Base-by-base conservation (phyloP, 1,284 basidiomycete genomes). In the Ceratobasidium sp. region DNA sequence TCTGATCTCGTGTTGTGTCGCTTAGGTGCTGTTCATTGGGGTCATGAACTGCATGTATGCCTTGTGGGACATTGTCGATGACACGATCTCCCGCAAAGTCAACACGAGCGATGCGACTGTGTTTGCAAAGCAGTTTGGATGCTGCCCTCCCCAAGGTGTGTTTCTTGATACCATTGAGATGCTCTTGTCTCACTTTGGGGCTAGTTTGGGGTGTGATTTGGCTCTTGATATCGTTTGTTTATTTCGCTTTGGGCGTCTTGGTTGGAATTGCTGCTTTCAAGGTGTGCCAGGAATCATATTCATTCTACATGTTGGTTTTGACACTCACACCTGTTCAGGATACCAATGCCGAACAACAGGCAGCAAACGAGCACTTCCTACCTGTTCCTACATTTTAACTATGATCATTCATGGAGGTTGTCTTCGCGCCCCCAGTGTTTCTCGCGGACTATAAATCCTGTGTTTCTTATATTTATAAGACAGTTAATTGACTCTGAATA, bases 11-110 rank as follows among this genome's bases (percentile, higher is more conserved):
- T 76, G 8, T 74, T 76, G 74, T 75, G 74, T 84, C 2, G 87
- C 84, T 79, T 79, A 96, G 88, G 87, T 98, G 27, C 84, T 98
- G 11, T 98, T 98, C 82, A 89, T 98, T 72, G 96, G 96, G n/a
- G 93, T 96, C 77, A 96, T 96, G 95, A 93, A 90, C 8, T 92
- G 92, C 81, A 85, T 97, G 82, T 96, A 97, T 80, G 88, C 88
- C 51, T 84, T 91, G 19, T 96, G 94, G 93, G 94, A 96, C 79
- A 90, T 96, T 74, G 73, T 80, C 89, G 93, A 96, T 79, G 96
- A 98, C 80, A 95, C 96, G 2, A 90, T 98, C 74, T 87, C 89
- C 14, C 87, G 96, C 66, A 98, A 98, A 83, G 91, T 96, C 76
- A 97, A 98, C 79, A 88, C 89, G 27, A 96, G 93, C 1, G 97